Evolutionary conservation across 192 early-diverging fungal genomes (phyloP).

Genomic region (Umbelopsis sp.): DNA sequence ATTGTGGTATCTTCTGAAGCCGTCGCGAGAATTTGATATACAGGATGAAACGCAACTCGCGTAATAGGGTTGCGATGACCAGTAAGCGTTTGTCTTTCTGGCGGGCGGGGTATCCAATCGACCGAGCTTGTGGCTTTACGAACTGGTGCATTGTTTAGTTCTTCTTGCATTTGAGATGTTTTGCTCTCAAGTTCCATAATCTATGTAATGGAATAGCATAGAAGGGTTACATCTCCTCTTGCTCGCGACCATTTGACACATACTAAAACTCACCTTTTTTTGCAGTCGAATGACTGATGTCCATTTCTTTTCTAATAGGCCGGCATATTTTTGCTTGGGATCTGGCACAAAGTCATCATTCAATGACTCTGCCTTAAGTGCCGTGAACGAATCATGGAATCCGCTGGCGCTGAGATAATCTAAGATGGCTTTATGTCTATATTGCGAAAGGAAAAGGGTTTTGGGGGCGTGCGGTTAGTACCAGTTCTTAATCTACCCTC

Average conservation of each 20-base stretch:
- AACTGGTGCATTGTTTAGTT: slow-evolving; percentile 61
- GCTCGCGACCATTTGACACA: background rate
- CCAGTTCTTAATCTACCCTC: background rate
- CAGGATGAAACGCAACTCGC: slow-evolving; percentile 83
- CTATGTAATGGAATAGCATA: slow-evolving; percentile 35
- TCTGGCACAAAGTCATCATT: slow-evolving; percentile 74
- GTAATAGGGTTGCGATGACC: slow-evolving; percentile 86
- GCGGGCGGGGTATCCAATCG: slow-evolving; percentile 85
- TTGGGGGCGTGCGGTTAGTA: slow-evolving; percentile 1
- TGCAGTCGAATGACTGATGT: slow-evolving; percentile 92
- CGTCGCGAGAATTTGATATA: slow-evolving; percentile 80
- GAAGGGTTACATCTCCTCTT: no score
- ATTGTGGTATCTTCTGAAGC: slow-evolving; percentile 92
- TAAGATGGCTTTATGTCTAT: slow-evolving; percentile 75
- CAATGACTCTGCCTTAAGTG: slow-evolving; percentile 70
- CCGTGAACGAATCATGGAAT: slow-evolving; percentile 65
- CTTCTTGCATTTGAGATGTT: slow-evolving; percentile 74
- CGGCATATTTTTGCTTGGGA: slow-evolving; percentile 76
- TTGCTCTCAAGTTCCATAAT: slow-evolving; percentile 93
- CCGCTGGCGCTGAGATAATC: slow-evolving; percentile 87
- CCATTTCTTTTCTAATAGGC: slow-evolving; percentile 92
- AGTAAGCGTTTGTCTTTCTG: slow-evolving; percentile 70
- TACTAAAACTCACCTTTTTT: slow-evolving; percentile 65
- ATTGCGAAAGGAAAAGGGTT: background rate
- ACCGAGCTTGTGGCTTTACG: slow-evolving; percentile 52